phyloP scores from a whole-genome alignment of 2,329 filamentous ascomycete species.

The Stachybotrys elegans region DNA sequence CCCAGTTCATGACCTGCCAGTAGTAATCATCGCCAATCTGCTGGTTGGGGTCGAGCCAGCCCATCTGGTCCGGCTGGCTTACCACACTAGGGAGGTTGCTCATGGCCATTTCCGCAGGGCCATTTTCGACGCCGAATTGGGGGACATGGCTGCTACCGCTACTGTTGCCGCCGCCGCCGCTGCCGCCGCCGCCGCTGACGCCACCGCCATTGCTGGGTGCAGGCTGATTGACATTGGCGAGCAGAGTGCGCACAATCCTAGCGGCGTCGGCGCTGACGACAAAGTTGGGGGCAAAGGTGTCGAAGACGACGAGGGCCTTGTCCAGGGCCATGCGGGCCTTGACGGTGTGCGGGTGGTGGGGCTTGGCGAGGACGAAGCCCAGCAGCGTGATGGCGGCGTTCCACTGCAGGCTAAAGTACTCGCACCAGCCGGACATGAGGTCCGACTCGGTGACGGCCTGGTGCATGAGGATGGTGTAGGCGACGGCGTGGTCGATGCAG shows the following conservation, averaged over 20 bases:
- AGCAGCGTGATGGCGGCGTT: constrained; percentile 25
- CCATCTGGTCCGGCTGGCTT: constrained; percentile 6
- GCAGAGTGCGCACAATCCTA: constrained; percentile 26
- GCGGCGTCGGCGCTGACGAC: constrained; percentile 33
- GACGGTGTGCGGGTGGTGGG: constrained; percentile 14
- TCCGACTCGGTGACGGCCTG: constrained; percentile 15
- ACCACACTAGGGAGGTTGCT: background rate
- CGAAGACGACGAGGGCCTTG: constrained; percentile 30
- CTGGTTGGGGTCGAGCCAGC: constrained; percentile 16
- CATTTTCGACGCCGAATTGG: background rate
- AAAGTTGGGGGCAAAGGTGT: constrained; percentile 30
- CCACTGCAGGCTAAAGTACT: constrained; percentile 21
- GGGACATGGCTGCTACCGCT: background rate
- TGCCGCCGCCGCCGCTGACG: constrained; percentile 5
- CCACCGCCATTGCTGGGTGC: constrained; percentile 5
- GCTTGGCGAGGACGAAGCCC: constrained; percentile 26
- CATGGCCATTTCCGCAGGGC: background rate
- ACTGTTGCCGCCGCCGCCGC: background rate
- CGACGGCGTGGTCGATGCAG: constrained; percentile 16
- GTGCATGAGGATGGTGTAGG: constrained; percentile 16
- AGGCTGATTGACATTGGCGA: constrained; percentile 15
- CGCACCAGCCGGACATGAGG: constrained; percentile 20
- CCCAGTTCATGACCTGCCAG: constrained; percentile 21
- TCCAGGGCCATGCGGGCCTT: constrained; percentile 22
- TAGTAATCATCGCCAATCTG: constrained; percentile 11